Conservation (phyloP, 1,284 basidiomycete species). For the Thecaphora thlaspeos region DNA sequence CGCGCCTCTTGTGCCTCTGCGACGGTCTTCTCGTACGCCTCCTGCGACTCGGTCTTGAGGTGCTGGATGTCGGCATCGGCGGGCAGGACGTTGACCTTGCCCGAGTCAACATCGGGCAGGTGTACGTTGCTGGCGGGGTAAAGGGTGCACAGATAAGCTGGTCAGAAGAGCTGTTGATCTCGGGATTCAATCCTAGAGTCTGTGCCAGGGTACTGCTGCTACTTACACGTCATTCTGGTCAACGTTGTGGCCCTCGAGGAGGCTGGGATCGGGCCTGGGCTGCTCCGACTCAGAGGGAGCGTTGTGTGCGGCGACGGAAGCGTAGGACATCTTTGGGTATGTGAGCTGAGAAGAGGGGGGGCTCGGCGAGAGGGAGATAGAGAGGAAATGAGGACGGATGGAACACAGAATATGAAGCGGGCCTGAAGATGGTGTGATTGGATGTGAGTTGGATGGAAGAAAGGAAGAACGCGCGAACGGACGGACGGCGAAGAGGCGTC, state of each 20-base stretch:
- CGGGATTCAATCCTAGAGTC: too few relatives aligned
- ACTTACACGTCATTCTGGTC: conserved; percentile 6
- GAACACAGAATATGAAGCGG: too few relatives aligned
- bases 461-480: too few relatives aligned
- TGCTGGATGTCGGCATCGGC: conserved; percentile 35
- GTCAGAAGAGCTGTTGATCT: background rate
- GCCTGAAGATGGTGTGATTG: too few relatives aligned
- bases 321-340: conserved; percentile 37
- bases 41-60: conserved; percentile 42
- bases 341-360: background rate
- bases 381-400: background rate
- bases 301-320: conserved; percentile 38
- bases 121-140: background rate
- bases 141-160: background rate
- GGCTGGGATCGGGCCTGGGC: conserved; percentile 33
- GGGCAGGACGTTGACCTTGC: conserved; percentile 43
- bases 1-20: conserved; percentile 28
- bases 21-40: conserved; percentile 32
- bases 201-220: too few relatives aligned
- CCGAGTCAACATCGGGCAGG: conserved; percentile 36
- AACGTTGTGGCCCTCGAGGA: conserved; percentile 27
- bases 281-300: conserved; percentile 34
- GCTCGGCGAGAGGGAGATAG: background rate
- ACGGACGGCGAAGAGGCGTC: too few relatives aligned
- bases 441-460: too few relatives aligned